phyloP scores from a whole-genome alignment of 179 eudicot species.

The Monotropa hypopitys region DNA sequence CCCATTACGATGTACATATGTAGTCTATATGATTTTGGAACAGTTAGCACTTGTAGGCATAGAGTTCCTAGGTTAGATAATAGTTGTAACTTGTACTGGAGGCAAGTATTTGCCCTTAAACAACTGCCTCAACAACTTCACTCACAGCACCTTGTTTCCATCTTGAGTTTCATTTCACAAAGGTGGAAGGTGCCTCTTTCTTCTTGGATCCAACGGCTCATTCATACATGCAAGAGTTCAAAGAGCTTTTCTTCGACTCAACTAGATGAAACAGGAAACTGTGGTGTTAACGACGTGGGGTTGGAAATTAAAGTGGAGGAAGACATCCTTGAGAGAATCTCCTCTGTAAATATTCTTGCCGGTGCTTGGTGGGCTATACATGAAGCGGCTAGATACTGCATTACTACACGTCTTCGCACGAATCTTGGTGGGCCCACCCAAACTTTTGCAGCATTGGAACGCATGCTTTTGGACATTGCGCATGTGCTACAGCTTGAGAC shows the following conservation, averaged over 20 bases:
- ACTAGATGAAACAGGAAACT: conserved; percentile 42
- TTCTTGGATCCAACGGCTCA: conserved; percentile 89
- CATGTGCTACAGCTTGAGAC: conserved; percentile 77
- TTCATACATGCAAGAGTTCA: conserved; percentile 49
- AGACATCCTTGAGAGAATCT: conserved; percentile 51
- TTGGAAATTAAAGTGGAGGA: conserved; percentile 49
- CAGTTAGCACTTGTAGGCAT: conserved; percentile 20
- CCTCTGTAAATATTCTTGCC: conserved; percentile 62
- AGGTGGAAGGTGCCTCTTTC: conserved; percentile 97
- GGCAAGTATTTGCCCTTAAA: conserved; percentile 75
- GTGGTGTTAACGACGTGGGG: conserved; percentile 34
- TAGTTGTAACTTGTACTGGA: conserved; percentile 58
- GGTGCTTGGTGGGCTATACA: conserved; percentile 98
- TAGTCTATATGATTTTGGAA: conserved; percentile 49
- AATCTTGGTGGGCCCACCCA: conserved; percentile 99
- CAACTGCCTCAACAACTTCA: conserved; percentile 81
- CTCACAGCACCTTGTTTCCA: conserved; percentile 89
- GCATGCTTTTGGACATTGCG: conserved; percentile 90
- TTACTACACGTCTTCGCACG: conserved; percentile 82
- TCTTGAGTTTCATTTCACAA: conserved; percentile 87
- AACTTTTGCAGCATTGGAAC: conserved; percentile 96
- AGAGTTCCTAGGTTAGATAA: conserved; percentile 21
- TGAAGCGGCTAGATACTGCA: conserved; percentile 97
- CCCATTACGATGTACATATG: conserved; percentile 53
- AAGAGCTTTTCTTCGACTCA: conserved; percentile 33